Evolutionary conservation across 805 yeast genomes (phyloP).

Genomic region (Lachancea quebecensis): DNA sequence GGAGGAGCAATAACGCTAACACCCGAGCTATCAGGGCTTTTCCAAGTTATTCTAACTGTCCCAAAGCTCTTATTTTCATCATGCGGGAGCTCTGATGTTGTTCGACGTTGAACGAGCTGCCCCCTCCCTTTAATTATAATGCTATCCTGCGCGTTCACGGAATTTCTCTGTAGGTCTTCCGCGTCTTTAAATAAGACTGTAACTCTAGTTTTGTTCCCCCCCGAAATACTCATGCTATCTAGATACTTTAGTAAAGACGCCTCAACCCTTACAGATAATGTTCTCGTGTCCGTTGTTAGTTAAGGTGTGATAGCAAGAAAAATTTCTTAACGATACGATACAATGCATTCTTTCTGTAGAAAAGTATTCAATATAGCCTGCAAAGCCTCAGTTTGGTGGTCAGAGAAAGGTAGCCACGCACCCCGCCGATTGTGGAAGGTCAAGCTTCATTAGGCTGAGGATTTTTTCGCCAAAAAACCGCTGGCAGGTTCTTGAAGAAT

Average conservation of each 20-base stretch:
- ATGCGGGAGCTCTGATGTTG: neutral
- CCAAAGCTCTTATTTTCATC: neutral
- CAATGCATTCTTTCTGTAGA: neutral
- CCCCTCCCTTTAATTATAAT: slow-evolving; percentile 13
- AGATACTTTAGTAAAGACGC: too few relatives aligned
- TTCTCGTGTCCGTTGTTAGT: too few relatives aligned
- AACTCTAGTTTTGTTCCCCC: slow-evolving; percentile 8
- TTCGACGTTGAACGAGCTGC: slow-evolving; percentile 5
- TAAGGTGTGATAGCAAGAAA: neutral
- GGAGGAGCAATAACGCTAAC: slow-evolving; percentile 9
- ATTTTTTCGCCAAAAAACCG: neutral
- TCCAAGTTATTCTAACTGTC: slow-evolving; percentile 14
- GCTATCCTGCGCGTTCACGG: neutral
- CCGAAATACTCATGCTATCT: neutral
- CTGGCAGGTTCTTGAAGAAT: neutral
- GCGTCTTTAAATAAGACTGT: slow-evolving; percentile 14
- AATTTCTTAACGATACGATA: neutral
- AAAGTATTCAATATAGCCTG: neutral
- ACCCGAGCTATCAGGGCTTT: neutral
- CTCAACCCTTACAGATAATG: too few relatives aligned
- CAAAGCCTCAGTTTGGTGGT: neutral
- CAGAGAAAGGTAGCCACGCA: neutral
- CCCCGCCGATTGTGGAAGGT: neutral
- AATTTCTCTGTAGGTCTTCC: neutral
- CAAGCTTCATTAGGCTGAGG: neutral